Percentiles rank a stretch among this genome's conserved stretches.
phyloP scores from a whole-genome alignment of 441 rosid species.

The Daphne laureola region DNA sequence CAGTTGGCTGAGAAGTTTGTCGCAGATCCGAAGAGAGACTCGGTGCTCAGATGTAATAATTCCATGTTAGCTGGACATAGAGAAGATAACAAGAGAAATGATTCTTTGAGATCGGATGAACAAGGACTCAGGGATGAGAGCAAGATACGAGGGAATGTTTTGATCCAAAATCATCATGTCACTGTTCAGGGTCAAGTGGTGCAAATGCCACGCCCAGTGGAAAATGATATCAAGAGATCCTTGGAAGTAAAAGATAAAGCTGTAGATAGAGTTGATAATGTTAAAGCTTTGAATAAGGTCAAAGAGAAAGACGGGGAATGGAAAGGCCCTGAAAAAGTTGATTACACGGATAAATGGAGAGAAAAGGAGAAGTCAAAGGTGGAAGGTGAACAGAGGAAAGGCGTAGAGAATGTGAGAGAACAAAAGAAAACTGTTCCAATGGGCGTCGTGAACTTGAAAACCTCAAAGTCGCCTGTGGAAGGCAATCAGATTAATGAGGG shows the following conservation, averaged over 20 bases:
- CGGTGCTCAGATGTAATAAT: slow-evolving; percentile 18
- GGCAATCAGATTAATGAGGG: slow-evolving; percentile 19
- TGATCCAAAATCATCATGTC: slow-evolving; percentile 15
- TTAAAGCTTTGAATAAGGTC: slow-evolving; percentile 21
- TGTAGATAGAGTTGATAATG: slow-evolving; percentile 24
- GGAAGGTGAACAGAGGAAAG: slow-evolving; percentile 23
- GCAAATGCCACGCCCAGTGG: slow-evolving; percentile 17
- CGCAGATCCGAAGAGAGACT: slow-evolving; percentile 15
- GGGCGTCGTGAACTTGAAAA: slow-evolving; percentile 16
- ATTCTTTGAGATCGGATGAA: slow-evolving; percentile 18
- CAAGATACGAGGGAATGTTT: slow-evolving; percentile 17
- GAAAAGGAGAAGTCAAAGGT: slow-evolving; percentile 23
- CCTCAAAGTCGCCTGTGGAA: slow-evolving; percentile 20
- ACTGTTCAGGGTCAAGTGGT: slow-evolving; percentile 16
- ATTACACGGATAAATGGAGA: slow-evolving; percentile 20
- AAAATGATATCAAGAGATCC: slow-evolving; percentile 15
- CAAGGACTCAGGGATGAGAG: slow-evolving; percentile 18
- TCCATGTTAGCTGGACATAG: slow-evolving; percentile 18
- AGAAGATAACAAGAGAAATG: slow-evolving; percentile 24
- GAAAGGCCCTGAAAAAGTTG: slow-evolving; percentile 21
- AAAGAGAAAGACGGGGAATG: slow-evolving; percentile 19
- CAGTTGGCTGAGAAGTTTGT: slow-evolving; percentile 20
- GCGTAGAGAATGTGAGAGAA: slow-evolving; percentile 28
- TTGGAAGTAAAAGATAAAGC: slow-evolving; percentile 25
- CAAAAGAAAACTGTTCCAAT: slow-evolving; percentile 23